phyloP scores from a whole-genome alignment of 2,329 filamentous ascomycete genomes.

The Talaromyces marneffei region DNA sequence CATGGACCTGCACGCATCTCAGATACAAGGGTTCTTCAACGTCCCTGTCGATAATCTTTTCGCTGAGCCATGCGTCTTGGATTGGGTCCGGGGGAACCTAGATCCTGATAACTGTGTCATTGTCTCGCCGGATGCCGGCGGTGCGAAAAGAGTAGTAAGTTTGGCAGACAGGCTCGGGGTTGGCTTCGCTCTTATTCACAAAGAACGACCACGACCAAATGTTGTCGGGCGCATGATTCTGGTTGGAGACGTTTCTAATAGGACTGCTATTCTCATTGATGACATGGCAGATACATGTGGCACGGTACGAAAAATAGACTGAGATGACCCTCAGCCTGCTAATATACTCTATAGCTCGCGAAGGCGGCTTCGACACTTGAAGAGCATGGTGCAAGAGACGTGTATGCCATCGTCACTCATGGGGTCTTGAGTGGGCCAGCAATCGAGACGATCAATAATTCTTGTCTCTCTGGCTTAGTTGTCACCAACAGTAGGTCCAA shows the following conservation, averaged over 20 bases:
- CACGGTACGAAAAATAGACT: conserved; percentile 40
- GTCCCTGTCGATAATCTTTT: conserved; percentile 76
- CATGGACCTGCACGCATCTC: conserved; percentile 92
- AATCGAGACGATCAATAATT: conserved; percentile 77
- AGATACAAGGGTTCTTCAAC: conserved; percentile 96
- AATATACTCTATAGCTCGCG: conserved; percentile 39
- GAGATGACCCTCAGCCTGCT: not conserved
- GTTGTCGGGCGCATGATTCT: conserved; percentile 91
- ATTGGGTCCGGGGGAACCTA: conserved; percentile 85
- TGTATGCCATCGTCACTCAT: conserved; percentile 92
- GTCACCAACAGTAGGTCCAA: conserved; percentile 51
- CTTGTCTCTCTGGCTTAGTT: conserved; percentile 69
- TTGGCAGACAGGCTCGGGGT: conserved; percentile 73
- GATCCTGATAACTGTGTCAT: conserved; percentile 80
- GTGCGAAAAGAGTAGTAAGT: conserved; percentile 67
- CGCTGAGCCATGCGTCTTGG: conserved; percentile 82
- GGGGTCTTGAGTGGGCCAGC: conserved; percentile 84
- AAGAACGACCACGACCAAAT: conserved; percentile 85
- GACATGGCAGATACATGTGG: conserved; percentile 97
- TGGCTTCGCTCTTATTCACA: conserved; percentile 91
- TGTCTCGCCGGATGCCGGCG: conserved; percentile 89
- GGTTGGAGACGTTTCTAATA: conserved; percentile 86
- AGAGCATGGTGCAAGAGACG: conserved; percentile 76
- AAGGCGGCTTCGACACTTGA: conserved; percentile 89
- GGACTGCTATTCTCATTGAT: conserved; percentile 91